A percentile compares a stretch with the other conserved stretches of the same genome.
phyloP scores from a whole-genome alignment of 148 eudicot genomes.

The Simmondsia chinensis region DNA sequence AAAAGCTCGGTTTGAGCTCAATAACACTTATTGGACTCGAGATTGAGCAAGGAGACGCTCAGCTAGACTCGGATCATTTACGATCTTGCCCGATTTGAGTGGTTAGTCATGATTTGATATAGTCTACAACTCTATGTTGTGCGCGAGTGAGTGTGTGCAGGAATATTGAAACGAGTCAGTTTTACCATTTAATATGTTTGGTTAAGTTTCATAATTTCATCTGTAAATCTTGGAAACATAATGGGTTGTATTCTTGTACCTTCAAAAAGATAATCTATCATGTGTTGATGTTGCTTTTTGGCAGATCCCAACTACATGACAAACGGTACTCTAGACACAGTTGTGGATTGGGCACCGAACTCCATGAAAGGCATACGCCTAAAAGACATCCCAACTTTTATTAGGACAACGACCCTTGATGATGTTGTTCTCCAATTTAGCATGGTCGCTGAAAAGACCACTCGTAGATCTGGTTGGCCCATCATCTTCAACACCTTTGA shows the following conservation, averaged over 20 bases:
- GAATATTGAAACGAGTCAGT: too few species aligned
- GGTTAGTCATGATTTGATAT: too few species aligned
- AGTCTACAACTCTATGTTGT: too few species aligned
- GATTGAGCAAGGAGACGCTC: too few species aligned
- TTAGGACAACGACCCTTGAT: slow-evolving; percentile 16
- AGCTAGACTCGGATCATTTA: too few species aligned
- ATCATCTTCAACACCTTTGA: slow-evolving; percentile 21
- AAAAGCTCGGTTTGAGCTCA: too few species aligned
- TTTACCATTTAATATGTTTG: too few species aligned
- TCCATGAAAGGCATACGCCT: slow-evolving; percentile 19
- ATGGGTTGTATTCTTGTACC: background rate
- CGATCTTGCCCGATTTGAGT: too few species aligned
- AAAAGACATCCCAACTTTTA: slow-evolving; percentile 22
- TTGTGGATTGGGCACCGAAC: slow-evolving; percentile 7
- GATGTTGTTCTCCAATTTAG: slow-evolving; percentile 19
- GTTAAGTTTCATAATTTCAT: too few species aligned
- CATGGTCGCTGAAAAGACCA: background rate
- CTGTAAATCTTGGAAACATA: too few species aligned
- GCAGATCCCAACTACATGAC: slow-evolving; percentile 13
- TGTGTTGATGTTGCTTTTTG: background rate
- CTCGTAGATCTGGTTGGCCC: slow-evolving; percentile 7
- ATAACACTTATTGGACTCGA: too few species aligned
- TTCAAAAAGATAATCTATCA: background rate
- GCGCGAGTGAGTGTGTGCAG: too few species aligned
- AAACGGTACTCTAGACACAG: slow-evolving; percentile 15